Conservation (phyloP, 192 early-diverging fungal genomes). For the Coemansia sp. region DNA sequence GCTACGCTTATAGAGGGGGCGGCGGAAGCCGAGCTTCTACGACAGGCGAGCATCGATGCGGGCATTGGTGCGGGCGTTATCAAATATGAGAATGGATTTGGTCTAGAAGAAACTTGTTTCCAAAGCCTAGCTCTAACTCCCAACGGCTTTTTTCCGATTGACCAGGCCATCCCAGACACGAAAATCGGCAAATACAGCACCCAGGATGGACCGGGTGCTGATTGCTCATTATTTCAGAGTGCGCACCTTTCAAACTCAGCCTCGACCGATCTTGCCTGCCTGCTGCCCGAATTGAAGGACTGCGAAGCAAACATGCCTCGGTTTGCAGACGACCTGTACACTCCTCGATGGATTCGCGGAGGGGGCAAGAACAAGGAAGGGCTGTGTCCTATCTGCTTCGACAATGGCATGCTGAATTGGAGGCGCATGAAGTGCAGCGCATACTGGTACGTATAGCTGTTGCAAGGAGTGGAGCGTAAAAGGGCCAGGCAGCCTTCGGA, state of each 20-base stretch:
- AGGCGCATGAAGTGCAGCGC: slow-evolving; percentile 55
- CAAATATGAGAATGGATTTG: neutral
- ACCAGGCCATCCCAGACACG: neutral
- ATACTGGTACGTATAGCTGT: slow-evolving; percentile 49
- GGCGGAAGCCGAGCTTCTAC: slow-evolving; percentile 1
- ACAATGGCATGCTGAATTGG: slow-evolving; percentile 33
- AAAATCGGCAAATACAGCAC: neutral
- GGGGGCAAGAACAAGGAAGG: slow-evolving; percentile 51
- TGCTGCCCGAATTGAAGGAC: neutral
- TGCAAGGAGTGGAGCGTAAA: too few relatives aligned
- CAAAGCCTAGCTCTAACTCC: neutral
- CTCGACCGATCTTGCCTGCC: neutral
- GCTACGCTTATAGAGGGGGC: neutral
- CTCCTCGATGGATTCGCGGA: slow-evolving; percentile 54
- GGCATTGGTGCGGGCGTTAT: slow-evolving; percentile 11
- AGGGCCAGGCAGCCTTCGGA: too few relatives aligned
- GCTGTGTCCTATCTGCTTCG: slow-evolving; percentile 50
- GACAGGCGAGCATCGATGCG: slow-evolving; percentile 12
- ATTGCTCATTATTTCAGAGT: neutral
- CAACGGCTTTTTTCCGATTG: neutral
- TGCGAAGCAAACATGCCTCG: slow-evolving; percentile 43
- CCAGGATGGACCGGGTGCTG: neutral
- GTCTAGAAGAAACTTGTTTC: neutral
- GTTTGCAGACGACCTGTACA: slow-evolving; percentile 47
- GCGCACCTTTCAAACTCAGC: slow-evolving; percentile 8